Evolutionary conservation across 2,329 filamentous ascomycete species (phyloP).

Genomic region (Calonectria multiphialidica): DNA sequence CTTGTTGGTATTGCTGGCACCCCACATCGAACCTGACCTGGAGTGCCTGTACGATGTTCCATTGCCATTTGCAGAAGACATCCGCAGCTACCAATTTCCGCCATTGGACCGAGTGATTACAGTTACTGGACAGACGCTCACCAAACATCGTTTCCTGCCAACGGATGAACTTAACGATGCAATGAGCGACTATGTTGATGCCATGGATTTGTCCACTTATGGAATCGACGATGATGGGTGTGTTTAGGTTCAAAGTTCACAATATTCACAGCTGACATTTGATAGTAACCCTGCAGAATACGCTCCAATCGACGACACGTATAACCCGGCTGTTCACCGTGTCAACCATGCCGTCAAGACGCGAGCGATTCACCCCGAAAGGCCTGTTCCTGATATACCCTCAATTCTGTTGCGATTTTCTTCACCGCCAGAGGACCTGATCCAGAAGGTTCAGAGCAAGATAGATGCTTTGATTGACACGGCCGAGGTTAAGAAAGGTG

Average conservation of each 20-base stretch:
- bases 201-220: conserved; percentile 85
- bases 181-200: conserved; percentile 93
- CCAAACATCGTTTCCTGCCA: conserved; percentile 87
- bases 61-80: conserved; percentile 92
- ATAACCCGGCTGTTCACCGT: conserved; percentile 87
- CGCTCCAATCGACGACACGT: conserved; percentile 83
- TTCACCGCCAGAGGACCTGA: conserved; percentile 75
- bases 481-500: conserved; percentile 87
- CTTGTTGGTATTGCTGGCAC: conserved; percentile 81
- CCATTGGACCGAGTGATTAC: conserved; percentile 90
- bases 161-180: conserved; percentile 78
- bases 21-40: conserved; percentile 80
- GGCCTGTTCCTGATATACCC: conserved; percentile 71
- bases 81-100: conserved; percentile 91
- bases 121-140: conserved; percentile 83
- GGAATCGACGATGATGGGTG: conserved; percentile 82
- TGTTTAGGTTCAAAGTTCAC: conserved; percentile 35
- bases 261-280: conserved; percentile 18
- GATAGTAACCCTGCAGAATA: conserved; percentile 71
- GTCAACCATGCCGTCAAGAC: conserved; percentile 88
- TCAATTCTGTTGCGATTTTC: conserved; percentile 80
- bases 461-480: conserved; percentile 75
- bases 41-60: conserved; percentile 93
- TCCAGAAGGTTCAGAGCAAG: conserved; percentile 66
- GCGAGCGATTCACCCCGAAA: conserved; percentile 80